Evolutionary conservation across 2,329 filamentous ascomycete genomes (phyloP), one percentile per base, ranked within the genome.

Genomic region (Xylaria sp.): DNA sequence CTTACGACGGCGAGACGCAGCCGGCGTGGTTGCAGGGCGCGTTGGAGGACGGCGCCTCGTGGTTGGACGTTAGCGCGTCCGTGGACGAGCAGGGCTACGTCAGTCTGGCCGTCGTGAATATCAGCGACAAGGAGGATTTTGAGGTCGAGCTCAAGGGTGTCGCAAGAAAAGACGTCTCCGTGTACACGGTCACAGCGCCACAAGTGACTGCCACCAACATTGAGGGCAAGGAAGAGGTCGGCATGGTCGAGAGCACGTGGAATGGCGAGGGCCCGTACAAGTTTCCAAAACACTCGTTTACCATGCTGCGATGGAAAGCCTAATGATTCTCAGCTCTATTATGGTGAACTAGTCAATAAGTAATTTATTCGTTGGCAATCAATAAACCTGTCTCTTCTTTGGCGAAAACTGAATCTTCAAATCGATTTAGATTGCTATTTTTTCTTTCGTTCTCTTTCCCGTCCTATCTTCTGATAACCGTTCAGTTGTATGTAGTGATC

Each of bases 51-150:
- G 78, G 80, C 48, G 90, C 90, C 6, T 90, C 92, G 7, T 93
- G 87, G 83, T 78, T 93, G 65, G 91, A 93, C 76, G 89, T 90
- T 31, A 90, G 89, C 71, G 90, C 89, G 2, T 82, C 85, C 1
- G 73, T 90, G 5, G 83, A 85, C 54, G 84, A 82, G 42, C 88
- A 83, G 31, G 91, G 91, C 0, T 86, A 82, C 61, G 83, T 91
- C 0, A 91, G 84, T 71, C 73, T 95, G 71, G 91, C 87, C 3
- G 92, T 94, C 0, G 91, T 93, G 17, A 96, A 96, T 77, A 85
- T 93, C 36, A 84, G 86, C 68, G 88, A 91, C 70, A 83, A 85
- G 9, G 83, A 85, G 70, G 87, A 85, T 65, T 89, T 90, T 63
- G 83, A 86, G 69, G 87, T 87, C 0, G 82, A 86, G 51, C 72